Evolutionary conservation across 2,329 filamentous ascomycete species (phyloP).

Genomic region (Pyricularia pennisetigena): DNA sequence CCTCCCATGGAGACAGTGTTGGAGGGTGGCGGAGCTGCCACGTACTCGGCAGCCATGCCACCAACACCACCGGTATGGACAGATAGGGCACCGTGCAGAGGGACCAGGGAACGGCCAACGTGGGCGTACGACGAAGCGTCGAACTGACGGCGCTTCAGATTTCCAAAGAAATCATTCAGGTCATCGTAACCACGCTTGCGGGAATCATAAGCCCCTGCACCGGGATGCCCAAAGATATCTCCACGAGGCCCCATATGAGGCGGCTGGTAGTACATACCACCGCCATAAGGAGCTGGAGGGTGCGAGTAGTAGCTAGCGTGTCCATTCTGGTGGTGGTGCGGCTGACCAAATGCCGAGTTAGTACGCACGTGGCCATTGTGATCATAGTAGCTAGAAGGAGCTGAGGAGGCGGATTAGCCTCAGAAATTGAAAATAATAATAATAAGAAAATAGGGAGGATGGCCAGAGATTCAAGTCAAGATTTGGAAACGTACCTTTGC

Average conservation of each 20-base stretch:
- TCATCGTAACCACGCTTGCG: conserved; percentile 82
- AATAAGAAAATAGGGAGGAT: conserved; percentile 12
- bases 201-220: conserved; percentile 44
- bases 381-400: conserved; percentile 51
- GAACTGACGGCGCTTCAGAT: conserved; percentile 81
- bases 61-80: conserved; percentile 43
- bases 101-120: conserved; percentile 80
- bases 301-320: conserved; percentile 52
- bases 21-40: conserved; percentile 19
- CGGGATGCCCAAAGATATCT: conserved; percentile 41
- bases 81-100: conserved; percentile 62
- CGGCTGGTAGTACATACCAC: conserved; percentile 64
- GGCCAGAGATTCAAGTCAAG: neutral
- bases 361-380: conserved; percentile 54
- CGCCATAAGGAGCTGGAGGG: conserved; percentile 51
- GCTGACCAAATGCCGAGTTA: conserved; percentile 40
- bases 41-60: conserved; percentile 45
- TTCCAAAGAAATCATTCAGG: conserved; percentile 88
- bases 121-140: conserved; percentile 84
- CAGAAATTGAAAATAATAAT: conserved; percentile 12
- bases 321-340: conserved; percentile 39
- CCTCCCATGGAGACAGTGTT: conserved; percentile 40
- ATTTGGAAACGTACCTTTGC: conserved; percentile 37
- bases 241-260: conserved; percentile 40
- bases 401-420: conserved; percentile 35